Base-by-base conservation (phyloP, 805 yeast species). In the Danielia reshetovae region DNA sequence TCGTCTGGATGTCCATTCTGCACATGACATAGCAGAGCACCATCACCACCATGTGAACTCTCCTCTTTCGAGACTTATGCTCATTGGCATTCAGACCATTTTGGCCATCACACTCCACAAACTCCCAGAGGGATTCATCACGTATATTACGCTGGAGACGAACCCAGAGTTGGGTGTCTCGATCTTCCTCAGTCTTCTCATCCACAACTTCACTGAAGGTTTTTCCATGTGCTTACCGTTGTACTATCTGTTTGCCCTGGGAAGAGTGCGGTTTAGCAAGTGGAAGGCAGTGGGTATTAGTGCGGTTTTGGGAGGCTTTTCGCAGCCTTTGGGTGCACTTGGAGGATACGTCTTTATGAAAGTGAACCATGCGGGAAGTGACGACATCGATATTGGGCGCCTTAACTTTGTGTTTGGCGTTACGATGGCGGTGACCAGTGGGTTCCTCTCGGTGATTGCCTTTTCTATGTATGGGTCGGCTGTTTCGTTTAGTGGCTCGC, bases 181-280 rank as follows among this genome's bases (percentile, higher is more conserved):
- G 11, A 86, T 90, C 9, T 89, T 93, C 51, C 56, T 89, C 14
- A 87, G 96, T 30, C 69, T 90, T 52, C 77, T 88, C 9, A 75
- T 93, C 18, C 98, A 90, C 62, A 93, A 93, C 57, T 81, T 87
- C 46, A 81, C 89, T 15, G 98, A 90, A 57, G 98, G 97, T 0
- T 88, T 93, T 55, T 78, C 93, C 11, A 89, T 90, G 85, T 86
- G 95, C 10, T 67, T 89, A 29, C 97, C 97, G 0, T 65, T 90
- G 21, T 93, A 82, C 54, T 74, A 89, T 33, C 86, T 94, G 7
- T 67, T 90, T 42, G 39, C 54, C 1, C 22, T 19, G 22, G 49
- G 54, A 4, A 38, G 49, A 3, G 66, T 75, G 27, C 48, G 60
- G 18, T 49, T 46, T 42, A 62, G 71, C 12, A 67, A 67, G 45